phyloP scores from a whole-genome alignment of 2,329 filamentous ascomycete species.

The Seiridium unicorne region DNA sequence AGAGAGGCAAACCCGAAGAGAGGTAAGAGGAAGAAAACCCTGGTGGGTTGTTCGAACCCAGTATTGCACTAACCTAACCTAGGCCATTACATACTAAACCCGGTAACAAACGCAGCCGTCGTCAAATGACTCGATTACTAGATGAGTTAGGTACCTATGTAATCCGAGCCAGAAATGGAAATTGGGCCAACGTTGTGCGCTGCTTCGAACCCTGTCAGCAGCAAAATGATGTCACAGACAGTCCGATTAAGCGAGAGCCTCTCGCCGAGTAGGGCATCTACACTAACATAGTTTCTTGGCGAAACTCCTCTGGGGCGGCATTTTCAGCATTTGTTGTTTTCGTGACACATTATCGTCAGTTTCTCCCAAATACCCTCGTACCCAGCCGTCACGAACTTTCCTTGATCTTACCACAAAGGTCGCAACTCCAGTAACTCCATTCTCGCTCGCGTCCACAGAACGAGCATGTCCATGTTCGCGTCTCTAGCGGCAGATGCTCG shows the following conservation, averaged over 20 bases:
- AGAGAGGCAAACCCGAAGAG: too few relatives aligned
- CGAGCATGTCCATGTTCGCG: slow-evolving; percentile 48
- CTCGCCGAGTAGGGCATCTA: neutral
- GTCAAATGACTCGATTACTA: too few relatives aligned
- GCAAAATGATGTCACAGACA: neutral
- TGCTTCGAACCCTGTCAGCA: neutral
- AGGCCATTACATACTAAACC: too few relatives aligned
- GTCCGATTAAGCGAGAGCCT: neutral
- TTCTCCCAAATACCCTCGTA: neutral
- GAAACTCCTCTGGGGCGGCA: too few relatives aligned
- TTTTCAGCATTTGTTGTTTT: neutral
- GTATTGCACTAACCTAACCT: too few relatives aligned
- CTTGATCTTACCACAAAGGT: slow-evolving; percentile 54
- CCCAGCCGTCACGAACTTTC: slow-evolving; percentile 37
- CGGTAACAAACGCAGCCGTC: too few relatives aligned
- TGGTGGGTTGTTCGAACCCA: too few relatives aligned
- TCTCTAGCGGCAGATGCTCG: slow-evolving; percentile 19
- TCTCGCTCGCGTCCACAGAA: slow-evolving; percentile 52
- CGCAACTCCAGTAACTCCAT: slow-evolving; percentile 56
- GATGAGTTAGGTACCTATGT: too few relatives aligned
- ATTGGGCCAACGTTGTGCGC: neutral
- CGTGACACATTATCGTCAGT: neutral
- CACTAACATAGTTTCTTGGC: neutral
- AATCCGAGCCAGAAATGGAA: neutral
- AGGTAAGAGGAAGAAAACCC: too few relatives aligned